Evolutionary conservation across 495 filamentous ascomycete genomes (phyloP), one percentile per base, ranked within the genome.

Genomic region (Filosporella fistucella): DNA sequence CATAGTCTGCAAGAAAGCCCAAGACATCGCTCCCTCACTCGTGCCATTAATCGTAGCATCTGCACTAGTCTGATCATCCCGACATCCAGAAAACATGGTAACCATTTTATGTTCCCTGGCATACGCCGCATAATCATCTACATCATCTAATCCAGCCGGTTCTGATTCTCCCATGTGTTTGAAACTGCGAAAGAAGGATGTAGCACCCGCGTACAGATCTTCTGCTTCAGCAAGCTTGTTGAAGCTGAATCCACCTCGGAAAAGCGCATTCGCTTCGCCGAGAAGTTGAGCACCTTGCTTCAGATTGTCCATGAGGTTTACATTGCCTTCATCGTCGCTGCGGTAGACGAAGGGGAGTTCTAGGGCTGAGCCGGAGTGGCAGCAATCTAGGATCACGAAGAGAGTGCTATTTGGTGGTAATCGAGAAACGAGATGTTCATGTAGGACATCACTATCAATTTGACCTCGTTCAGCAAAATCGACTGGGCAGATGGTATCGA

Each of bases 371-470:
- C 78, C 78, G 8, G 74, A 77, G 54, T 82, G 78, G 58, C 78
- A 82, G 64, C 77, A 82, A 54, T 82, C 78, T 48, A 82, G 71
- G 26, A 82, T 60, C 41, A 80, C 69, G 51, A 75, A 75, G 16
- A 82, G 67, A 5, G 71, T 71, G 42, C 68, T 71, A 11, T 55
- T 68, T 0, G 75, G 66, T 18, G 71, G 67, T 60, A 82, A 61
- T 8, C 66, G 61, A 1, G 72, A 71, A 36, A 82, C 70, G 36
- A 82, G 69, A 25, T 64, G 61, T 24, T 65, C 64, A 53, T 82
- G 78, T 12, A 80, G 62, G 17, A 65, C 62, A 48, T 72, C 68
- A 50, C 69, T 74, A 14, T 66, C 64, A 26, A 80, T 69, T 49
- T 80, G 76, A 6, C 77, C 76, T 12, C 57, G 62, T 12, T 51